phyloP scores from a whole-genome alignment of 805 yeast species.

The Candida dajiaensis region DNA sequence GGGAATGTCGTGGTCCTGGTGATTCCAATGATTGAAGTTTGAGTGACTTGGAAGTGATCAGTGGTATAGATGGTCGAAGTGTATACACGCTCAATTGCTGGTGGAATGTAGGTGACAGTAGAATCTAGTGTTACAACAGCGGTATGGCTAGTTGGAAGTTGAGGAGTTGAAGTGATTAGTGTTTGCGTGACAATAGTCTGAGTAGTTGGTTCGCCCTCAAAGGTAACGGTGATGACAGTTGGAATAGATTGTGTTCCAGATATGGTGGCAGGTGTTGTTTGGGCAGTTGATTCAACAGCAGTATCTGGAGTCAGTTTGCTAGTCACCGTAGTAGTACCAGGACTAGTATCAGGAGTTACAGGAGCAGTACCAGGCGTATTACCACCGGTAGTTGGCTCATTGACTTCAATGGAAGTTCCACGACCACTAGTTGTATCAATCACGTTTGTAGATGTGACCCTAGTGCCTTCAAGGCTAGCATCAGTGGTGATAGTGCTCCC shows the following conservation, averaged over 20 bases:
- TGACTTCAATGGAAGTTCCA: neutral
- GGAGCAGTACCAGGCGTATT: neutral
- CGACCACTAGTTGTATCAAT: conserved; percentile 6
- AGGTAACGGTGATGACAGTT: neutral
- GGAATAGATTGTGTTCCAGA: neutral
- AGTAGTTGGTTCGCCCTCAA: neutral
- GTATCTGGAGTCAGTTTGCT: too few relatives aligned
- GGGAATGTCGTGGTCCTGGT: conserved; percentile 2
- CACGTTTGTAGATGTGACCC: conserved; percentile 12
- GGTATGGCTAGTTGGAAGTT: neutral
- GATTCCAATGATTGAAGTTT: neutral
- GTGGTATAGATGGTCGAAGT: conserved; percentile 4
- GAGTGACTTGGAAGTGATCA: neutral
- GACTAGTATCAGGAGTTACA: too few relatives aligned
- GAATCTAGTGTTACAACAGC: neutral
- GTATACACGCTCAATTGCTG: conserved; percentile 2
- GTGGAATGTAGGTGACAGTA: neutral
- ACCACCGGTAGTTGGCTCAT: neutral
- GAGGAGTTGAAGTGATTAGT: neutral
- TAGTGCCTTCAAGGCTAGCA: conserved; percentile 10
- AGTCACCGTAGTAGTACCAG: neutral
- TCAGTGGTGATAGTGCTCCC: conserved; percentile 17
- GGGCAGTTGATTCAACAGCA: neutral
- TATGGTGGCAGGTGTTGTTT: neutral
- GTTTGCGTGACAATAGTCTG: neutral